Evolutionary conservation across 352 stramenopile species (phyloP), one percentile per base, ranked within the genome.

Genomic region (Peronosclerospora sorghi): DNA sequence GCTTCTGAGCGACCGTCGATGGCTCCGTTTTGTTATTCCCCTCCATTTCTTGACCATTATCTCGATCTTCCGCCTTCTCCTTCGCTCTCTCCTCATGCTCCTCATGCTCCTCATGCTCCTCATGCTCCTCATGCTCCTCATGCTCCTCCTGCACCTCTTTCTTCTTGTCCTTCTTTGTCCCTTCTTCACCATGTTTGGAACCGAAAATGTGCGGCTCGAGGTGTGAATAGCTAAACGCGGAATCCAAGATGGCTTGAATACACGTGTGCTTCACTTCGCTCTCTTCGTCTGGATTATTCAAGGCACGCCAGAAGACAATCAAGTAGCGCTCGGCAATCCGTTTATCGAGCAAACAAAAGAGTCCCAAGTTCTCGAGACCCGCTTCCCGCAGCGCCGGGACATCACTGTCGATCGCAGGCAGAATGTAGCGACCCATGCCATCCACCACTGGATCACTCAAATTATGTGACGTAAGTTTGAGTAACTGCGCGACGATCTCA

Each of bases 281-380:
- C 48, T 89, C 77, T 65, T 89, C 77, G 23, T 87, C 67, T 7
- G 73, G 65, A 30, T 83, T 83, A 56, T 83, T 86, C 34, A 89
- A 58, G 1, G 74, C 77, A 27, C 67, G 67, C 77, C 73, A 89
- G 45, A 89, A 89, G 2, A 86, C 67, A 35, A 86, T 63, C 47
- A 86, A 55, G 41, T 89, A 77, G 0, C 67, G 57, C 32, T 83
- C 69, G 0, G 77, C 74, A 4, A 86, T 63, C 20, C 68, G 57
- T 34, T 82, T 76, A 27, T 89, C 77, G 6, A 89, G 61, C 35
- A 89, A 26, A 41, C 65, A 82, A 26, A 79, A 83, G 3, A 89
- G 49, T 8, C 73, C 77, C 8, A 89, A 56, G 35, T 77, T 83
- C 46, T 87, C 74, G 45, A 89, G 70, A 21, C 71, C 77, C 10